A percentile compares a stretch with the other conserved stretches of the same genome.
Conservation (phyloP, 306 rosid species). For the Vigna nakashimae region DNA sequence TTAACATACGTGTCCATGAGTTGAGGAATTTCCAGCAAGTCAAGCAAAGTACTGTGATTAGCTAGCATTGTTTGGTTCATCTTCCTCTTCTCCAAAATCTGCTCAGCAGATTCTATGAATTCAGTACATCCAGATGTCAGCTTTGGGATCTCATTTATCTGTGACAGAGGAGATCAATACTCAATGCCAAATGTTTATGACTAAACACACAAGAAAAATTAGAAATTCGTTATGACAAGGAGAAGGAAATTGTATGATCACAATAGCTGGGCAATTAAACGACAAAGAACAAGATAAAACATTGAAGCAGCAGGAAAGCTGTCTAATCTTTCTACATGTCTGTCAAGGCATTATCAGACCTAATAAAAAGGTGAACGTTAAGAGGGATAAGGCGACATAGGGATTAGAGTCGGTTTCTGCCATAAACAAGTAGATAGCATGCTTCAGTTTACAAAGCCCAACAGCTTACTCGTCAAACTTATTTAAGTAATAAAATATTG, state of each 20-base stretch:
- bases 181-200: constrained; percentile 18
- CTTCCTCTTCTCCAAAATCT: constrained; percentile 93
- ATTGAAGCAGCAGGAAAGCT: neutral
- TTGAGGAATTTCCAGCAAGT: constrained; percentile 97
- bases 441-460: neutral
- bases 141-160: constrained; percentile 87
- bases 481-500: neutral
- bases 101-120: constrained; percentile 86
- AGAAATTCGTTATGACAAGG: neutral
- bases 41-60: constrained; percentile 94
- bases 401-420: neutral
- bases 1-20: constrained; percentile 88
- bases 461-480: neutral
- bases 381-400: constrained; percentile 1
- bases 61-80: constrained; percentile 95
- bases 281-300: neutral
- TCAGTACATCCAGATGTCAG: constrained; percentile 90
- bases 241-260: constrained; percentile 4
- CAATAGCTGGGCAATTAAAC: constrained; percentile 4
- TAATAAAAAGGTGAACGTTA: neutral
- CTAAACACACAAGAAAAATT: neutral
- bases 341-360: neutral
- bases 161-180: constrained; percentile 44
- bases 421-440: neutral
- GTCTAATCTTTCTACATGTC: neutral